phyloP scores from a whole-genome alignment of 2,329 filamentous ascomycete species.

The Sclerotiophoma versabilis region DNA sequence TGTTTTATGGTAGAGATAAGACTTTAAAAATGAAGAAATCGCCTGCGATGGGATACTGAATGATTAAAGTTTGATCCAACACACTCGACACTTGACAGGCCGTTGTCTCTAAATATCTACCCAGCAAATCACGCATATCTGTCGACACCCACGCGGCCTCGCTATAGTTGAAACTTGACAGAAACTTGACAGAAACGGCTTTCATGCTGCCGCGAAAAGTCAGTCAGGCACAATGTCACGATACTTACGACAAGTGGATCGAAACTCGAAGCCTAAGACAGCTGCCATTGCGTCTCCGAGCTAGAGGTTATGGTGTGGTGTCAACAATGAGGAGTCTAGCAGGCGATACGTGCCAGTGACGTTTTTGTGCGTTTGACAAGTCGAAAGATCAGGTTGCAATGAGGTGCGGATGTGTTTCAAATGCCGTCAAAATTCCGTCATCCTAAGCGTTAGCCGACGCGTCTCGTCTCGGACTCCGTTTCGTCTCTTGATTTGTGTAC shows the following conservation, averaged over 20 bases:
- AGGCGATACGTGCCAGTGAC: not conserved
- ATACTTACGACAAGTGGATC: not conserved
- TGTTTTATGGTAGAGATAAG: slow-evolving; percentile 10
- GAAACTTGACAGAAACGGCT: slow-evolving; percentile 31
- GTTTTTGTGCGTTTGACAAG: not conserved
- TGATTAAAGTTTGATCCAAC: not conserved
- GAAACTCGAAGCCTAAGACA: slow-evolving; percentile 2
- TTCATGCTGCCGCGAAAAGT: slow-evolving; percentile 2
- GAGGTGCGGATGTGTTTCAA: slow-evolving; percentile 32
- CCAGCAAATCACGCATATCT: not conserved
- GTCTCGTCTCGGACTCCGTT: slow-evolving; percentile 30
- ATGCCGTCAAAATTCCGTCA: slow-evolving; percentile 16
- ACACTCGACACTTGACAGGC: not conserved
- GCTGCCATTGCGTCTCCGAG: not conserved
- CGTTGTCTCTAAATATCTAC: slow-evolving; percentile 1
- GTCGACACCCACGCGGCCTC: slow-evolving; percentile 28
- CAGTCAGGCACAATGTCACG: not conserved
- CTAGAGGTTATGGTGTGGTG: not conserved
- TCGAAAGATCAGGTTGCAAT: not conserved
- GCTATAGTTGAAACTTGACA: slow-evolving; percentile 27
- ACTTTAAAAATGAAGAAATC: not conserved
- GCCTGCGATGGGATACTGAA: slow-evolving; percentile 10
- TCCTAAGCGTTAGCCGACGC: slow-evolving; percentile 25
- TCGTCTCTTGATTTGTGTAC: slow-evolving; percentile 15
- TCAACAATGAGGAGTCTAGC: not conserved